Conservation (phyloP, 352 stramenopile genomes). For the Phytophthora nicotianae region DNA sequence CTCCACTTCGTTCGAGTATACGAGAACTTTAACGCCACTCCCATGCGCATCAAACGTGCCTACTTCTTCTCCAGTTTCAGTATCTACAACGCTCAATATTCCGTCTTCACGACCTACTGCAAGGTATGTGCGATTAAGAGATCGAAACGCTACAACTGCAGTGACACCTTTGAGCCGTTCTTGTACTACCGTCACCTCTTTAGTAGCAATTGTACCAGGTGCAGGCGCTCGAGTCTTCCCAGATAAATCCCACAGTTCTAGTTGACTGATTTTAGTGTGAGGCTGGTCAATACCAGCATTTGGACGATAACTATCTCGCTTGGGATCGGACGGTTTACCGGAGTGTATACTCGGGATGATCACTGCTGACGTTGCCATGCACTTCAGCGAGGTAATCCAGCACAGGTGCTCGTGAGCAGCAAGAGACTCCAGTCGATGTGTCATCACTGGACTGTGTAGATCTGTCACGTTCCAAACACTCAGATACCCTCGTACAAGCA, state of each 20-base stretch:
- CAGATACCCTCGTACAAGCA: conserved; percentile 55
- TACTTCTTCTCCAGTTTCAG: conserved; percentile 51
- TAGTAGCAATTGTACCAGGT: conserved; percentile 31
- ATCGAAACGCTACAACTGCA: conserved; percentile 47
- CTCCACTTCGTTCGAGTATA: conserved; percentile 51
- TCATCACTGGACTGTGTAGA: conserved; percentile 60
- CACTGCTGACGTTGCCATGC: conserved; percentile 54
- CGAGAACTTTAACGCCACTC: conserved; percentile 59
- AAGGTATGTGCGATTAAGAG: conserved; percentile 58
- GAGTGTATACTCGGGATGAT: conserved; percentile 43
- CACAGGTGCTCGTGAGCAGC: conserved; percentile 61
- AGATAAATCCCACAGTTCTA: conserved; percentile 64
- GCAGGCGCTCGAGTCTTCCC: conserved; percentile 31
- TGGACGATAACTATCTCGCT: conserved; percentile 37
- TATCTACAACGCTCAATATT: conserved; percentile 57
- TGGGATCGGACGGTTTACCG: conserved; percentile 17
- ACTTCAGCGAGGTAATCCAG: conserved; percentile 60
- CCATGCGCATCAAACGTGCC: conserved; percentile 60
- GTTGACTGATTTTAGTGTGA: conserved; percentile 58
- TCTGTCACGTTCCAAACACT: conserved; percentile 66
- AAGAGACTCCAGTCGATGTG: conserved; percentile 61
- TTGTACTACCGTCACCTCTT: conserved; percentile 34
- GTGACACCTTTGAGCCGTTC: conserved; percentile 64
- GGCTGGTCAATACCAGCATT: conserved; percentile 33
- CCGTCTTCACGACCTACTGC: conserved; percentile 62